Percentiles rank a stretch among this genome's conserved stretches.
Evolutionary conservation across 164 flowering plant genomes (phyloP).

Genomic region (Brasenia schreberi): DNA sequence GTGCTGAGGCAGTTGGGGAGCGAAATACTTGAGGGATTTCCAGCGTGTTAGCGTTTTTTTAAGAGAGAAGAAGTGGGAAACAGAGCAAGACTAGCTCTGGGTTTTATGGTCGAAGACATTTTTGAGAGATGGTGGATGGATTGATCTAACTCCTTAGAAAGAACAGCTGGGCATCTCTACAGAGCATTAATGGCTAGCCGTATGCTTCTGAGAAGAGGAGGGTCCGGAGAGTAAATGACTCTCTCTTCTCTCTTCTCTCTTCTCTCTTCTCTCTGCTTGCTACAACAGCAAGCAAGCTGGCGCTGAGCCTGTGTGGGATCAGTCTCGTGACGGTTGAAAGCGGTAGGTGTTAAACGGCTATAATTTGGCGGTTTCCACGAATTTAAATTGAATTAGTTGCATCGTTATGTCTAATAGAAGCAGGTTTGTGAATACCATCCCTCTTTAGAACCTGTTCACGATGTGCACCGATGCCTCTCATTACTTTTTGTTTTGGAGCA

Average conservation of each 20-base stretch:
- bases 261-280: neutral
- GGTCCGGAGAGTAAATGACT: neutral
- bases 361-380: too few species aligned
- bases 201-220: neutral
- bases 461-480: too few species aligned
- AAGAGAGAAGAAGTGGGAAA: too few species aligned
- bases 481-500: too few species aligned
- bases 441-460: too few species aligned
- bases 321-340: too few species aligned
- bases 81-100: neutral
- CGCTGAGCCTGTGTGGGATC: too few species aligned
- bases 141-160: neutral
- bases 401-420: too few species aligned
- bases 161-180: neutral
- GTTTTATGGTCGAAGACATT: neutral
- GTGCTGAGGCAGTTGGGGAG: neutral
- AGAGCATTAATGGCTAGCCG: neutral
- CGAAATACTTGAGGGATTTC: neutral
- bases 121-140: neutral
- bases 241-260: neutral
- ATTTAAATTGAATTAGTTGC: too few species aligned
- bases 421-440: too few species aligned
- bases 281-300: neutral
- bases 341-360: too few species aligned
- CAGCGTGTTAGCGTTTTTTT: too few species aligned